Base-by-base conservation (phyloP, 2,329 filamentous ascomycete genomes). In the Zasmidium citrigriseum region DNA sequence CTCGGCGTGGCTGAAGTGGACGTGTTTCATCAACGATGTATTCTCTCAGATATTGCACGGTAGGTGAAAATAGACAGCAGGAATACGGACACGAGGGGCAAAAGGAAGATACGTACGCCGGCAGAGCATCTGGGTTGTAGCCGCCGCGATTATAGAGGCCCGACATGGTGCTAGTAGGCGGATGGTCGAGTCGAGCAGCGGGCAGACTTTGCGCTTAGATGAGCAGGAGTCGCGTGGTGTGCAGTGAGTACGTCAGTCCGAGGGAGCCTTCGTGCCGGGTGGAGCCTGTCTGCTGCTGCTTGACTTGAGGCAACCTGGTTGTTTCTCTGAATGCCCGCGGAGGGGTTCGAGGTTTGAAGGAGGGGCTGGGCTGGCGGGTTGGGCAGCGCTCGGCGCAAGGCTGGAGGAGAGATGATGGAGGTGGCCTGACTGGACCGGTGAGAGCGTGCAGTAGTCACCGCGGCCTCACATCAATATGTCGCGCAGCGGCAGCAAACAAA, bases 121-220 rank as follows among this genome's bases (percentile, higher is more conserved):
- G 93, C 64, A 99, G 86, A 73, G 92, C 90, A 80, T 99, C 93
- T 29, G 93, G 93, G 76, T 99, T 96, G 80, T 92, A 95, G 56
- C 89, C 86, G 75, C 87, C 24, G 38, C 50, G 50, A 41, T 41
- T 41, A n/a, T 41, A 41, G 34, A 41, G 34, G 14, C 34, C 34
- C 7, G 34, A 41, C 34, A 41, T 41, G 34, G 34, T 41, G 34
- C 7, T n/a, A n/a, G n/a, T n/a, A n/a, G n/a, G n/a, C 34, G 27
- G 7, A 16, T n/a, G 14, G 34, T 41, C 34, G 5, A 11, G 34
- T 10, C 34, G 34, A 29, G 27, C 27, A 29, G 34, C 16, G 34
- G 12, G 34, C 34, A 41, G 34, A 41, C 34, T 41, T 41, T 41
- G 34, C 34, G 34, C 34, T 41, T 41, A 41, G 34, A 41, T 41